Percentiles rank a stretch among this genome's conserved stretches.
Evolutionary conservation across 345 rosid genomes (phyloP).

Genomic region (Physaria fendleri): DNA sequence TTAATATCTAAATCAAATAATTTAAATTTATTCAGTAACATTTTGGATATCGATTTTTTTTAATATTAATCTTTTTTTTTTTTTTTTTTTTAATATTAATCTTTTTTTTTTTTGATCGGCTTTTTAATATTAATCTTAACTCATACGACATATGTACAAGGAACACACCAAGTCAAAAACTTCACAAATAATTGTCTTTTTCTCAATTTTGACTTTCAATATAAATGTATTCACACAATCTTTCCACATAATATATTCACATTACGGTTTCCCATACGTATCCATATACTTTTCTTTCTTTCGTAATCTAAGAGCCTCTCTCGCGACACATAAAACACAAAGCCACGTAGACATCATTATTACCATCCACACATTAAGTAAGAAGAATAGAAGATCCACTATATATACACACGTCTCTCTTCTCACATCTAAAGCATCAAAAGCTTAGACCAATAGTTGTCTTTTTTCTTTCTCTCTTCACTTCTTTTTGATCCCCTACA

Average conservation of each 20-base stretch:
- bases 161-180: background rate
- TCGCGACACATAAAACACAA: slow-evolving; percentile 8
- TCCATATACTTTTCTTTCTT: background rate
- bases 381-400: background rate
- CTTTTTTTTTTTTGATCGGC: too few relatives aligned
- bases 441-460: background rate
- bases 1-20: background rate
- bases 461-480: background rate
- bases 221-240: background rate
- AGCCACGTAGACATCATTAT: slow-evolving; percentile 18
- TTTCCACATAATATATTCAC: background rate
- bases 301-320: slow-evolving; percentile 2
- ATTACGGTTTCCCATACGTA: background rate
- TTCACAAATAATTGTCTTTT: background rate
- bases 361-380: background rate
- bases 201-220: background rate
- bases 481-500: background rate
- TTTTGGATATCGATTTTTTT: background rate
- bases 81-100: too few relatives aligned
- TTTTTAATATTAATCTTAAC: background rate
- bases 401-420: slow-evolving; percentile 6
- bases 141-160: background rate
- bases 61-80: background rate
- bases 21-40: background rate
- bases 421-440: background rate